phyloP scores from a whole-genome alignment of 345 rosid species.

The Kernera saxatilis region DNA sequence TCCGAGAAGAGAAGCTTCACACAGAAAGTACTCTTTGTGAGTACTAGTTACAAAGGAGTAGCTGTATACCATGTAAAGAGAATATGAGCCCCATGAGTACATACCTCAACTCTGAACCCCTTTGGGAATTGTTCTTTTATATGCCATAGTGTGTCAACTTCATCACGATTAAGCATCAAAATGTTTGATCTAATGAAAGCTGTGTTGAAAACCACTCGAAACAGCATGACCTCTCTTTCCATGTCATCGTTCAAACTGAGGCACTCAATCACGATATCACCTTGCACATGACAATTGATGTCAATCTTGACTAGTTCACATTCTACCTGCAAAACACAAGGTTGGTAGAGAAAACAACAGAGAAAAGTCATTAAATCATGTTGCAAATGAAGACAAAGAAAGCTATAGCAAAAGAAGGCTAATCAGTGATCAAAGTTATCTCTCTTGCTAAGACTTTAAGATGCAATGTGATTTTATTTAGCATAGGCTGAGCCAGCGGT shows the following conservation, averaged over 20 bases:
- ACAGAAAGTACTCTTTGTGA: constrained; percentile 33
- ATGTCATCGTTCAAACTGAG: constrained; percentile 67
- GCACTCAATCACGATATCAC: constrained; percentile 91
- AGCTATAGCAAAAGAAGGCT: not conserved
- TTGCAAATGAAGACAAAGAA: not conserved
- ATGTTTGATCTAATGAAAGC: constrained; percentile 94
- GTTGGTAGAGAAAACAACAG: not conserved
- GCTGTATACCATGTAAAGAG: constrained; percentile 9
- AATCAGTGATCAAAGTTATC: not conserved
- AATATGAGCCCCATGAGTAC: not conserved
- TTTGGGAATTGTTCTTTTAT: constrained; percentile 74
- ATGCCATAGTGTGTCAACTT: constrained; percentile 82
- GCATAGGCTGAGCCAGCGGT: not conserved
- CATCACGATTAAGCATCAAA: constrained; percentile 88
- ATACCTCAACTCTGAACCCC: constrained; percentile 93
- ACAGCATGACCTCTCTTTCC: constrained; percentile 76
- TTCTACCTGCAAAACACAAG: constrained; percentile 58
- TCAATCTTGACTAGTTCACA: constrained; percentile 82
- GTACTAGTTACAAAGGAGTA: constrained; percentile 5
- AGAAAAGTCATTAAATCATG: not conserved
- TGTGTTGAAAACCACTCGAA: constrained; percentile 83
- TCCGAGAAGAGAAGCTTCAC: constrained; percentile 92
- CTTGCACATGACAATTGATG: constrained; percentile 81
- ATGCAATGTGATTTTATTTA: not conserved
- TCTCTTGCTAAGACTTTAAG: not conserved